A percentile compares a stretch with the other conserved stretches of the same genome.
Evolutionary conservation across 768 basidiomycete species (phyloP).

Genomic region (Lentinula raphanica): DNA sequence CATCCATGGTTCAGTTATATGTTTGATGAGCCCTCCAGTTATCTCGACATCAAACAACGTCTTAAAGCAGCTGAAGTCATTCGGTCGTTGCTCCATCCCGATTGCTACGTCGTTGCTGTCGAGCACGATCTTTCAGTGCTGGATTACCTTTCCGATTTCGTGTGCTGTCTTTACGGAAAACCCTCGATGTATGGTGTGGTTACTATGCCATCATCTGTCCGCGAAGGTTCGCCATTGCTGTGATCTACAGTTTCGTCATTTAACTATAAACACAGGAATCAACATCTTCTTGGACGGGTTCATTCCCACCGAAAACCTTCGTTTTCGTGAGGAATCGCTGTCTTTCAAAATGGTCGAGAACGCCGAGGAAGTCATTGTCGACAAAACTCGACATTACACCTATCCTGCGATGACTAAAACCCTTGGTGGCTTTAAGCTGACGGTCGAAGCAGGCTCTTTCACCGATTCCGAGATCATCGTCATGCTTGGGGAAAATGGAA

Average conservation of each 20-base stretch:
- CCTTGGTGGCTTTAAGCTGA: constrained; percentile 90
- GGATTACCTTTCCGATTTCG: constrained; percentile 97
- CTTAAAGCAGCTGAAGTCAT: constrained; percentile 94
- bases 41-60: constrained; percentile 94
- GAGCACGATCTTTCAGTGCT: constrained; percentile 98
- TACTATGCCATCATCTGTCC: constrained; percentile 96
- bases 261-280: constrained; percentile 56
- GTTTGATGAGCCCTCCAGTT: constrained; percentile 99
- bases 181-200: constrained; percentile 98
- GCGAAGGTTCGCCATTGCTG: constrained; percentile 65
- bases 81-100: constrained; percentile 73
- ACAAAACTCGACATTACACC: constrained; percentile 84
- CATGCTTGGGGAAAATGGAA: constrained; percentile 98
- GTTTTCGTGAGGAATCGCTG: constrained; percentile 93
- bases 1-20: constrained; percentile 62
- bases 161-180: constrained; percentile 97
- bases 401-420: constrained; percentile 99
- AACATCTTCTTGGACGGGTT: constrained; percentile 99
- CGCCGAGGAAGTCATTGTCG: constrained; percentile 81
- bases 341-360: constrained; percentile 98
- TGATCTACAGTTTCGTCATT: background rate
- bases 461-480: constrained; percentile 99
- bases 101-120: constrained; percentile 92
- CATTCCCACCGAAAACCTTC: constrained; percentile 97
- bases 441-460: constrained; percentile 84